phyloP scores from a whole-genome alignment of 2,329 filamentous ascomycete species.

The Fusarium chaquense region DNA sequence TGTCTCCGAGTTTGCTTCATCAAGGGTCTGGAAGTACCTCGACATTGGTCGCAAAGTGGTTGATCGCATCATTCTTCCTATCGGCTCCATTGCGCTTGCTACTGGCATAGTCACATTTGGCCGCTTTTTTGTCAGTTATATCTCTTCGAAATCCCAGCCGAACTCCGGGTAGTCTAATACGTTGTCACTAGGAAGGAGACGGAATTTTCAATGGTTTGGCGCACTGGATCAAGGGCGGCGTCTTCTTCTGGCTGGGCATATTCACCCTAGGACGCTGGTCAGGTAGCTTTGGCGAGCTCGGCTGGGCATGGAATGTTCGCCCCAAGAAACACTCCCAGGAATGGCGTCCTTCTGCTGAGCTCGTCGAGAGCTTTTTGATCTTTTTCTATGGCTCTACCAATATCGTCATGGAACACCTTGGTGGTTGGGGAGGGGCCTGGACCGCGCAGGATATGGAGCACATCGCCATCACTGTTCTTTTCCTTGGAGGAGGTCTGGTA shows the following conservation, averaged over 20 bases:
- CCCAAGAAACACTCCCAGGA: constrained; percentile 68
- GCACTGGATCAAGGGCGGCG: constrained; percentile 93
- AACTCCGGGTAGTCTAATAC: constrained; percentile 7
- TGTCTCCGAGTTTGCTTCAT: constrained; percentile 67
- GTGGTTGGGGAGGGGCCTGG: constrained; percentile 78
- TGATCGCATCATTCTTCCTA: constrained; percentile 80
- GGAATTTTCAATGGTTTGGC: constrained; percentile 86
- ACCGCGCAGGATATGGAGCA: constrained; percentile 87
- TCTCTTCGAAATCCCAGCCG: background rate
- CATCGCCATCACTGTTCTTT: constrained; percentile 90
- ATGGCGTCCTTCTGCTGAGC: constrained; percentile 85
- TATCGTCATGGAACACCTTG: constrained; percentile 91
- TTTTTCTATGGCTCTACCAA: constrained; percentile 91
- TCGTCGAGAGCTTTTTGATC: constrained; percentile 89
- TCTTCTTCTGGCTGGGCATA: constrained; percentile 94
- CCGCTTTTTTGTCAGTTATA: constrained; percentile 80
- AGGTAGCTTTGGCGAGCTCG: constrained; percentile 88
- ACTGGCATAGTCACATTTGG: constrained; percentile 82
- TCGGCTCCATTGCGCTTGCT: constrained; percentile 79
- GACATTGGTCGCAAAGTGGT: constrained; percentile 73
- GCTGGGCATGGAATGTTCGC: constrained; percentile 95
- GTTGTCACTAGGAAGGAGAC: constrained; percentile 66
- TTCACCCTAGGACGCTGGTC: constrained; percentile 90
- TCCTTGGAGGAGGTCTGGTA: constrained; percentile 91
- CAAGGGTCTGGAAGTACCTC: constrained; percentile 68